Evolutionary conservation across 1,139 yeast species (phyloP).

Genomic region (Debaryomyces subglobosus): DNA sequence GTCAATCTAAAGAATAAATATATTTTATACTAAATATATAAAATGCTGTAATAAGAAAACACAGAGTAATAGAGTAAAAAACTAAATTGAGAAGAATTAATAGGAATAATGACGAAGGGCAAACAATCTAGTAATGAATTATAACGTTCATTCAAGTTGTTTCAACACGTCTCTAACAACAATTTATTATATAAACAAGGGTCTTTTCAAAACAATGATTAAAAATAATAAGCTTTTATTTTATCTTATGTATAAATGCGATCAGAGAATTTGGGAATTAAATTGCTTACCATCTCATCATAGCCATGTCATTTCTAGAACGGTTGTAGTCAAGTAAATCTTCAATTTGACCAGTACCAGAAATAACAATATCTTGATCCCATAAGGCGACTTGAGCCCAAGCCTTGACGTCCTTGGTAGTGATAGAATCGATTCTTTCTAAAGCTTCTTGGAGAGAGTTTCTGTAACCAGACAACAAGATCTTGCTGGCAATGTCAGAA

Average conservation of each 20-base stretch:
- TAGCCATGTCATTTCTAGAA: slow-evolving; percentile 84
- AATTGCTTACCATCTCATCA: slow-evolving; percentile 66
- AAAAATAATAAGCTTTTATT: slow-evolving; percentile 9
- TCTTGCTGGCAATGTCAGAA: slow-evolving; percentile 60
- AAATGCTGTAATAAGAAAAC: slow-evolving; percentile 13
- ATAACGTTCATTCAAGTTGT: neutral
- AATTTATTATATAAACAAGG: slow-evolving; percentile 10
- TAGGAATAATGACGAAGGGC: slow-evolving; percentile 5
- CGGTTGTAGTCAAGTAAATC: slow-evolving; percentile 80
- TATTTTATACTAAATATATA: slow-evolving; percentile 14
- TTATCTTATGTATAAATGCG: slow-evolving; percentile 11
- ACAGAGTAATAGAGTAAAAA: slow-evolving; percentile 6
- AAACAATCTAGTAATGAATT: slow-evolving; percentile 2
- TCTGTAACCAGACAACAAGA: slow-evolving; percentile 64
- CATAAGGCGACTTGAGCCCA: slow-evolving; percentile 79
- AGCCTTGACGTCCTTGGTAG: slow-evolving; percentile 59
- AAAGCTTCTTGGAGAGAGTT: slow-evolving; percentile 61
- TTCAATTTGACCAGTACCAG: slow-evolving; percentile 86
- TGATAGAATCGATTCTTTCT: slow-evolving; percentile 63
- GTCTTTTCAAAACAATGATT: slow-evolving; percentile 8
- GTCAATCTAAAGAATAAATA: slow-evolving; percentile 9
- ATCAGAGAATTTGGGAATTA: slow-evolving; percentile 9
- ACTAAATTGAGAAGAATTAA: slow-evolving; percentile 4
- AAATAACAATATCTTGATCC: slow-evolving; percentile 82
- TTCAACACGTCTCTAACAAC: slow-evolving; percentile 4